phyloP scores from a whole-genome alignment of 371 early-diverging fungal species.

The Mucor mucedo region DNA sequence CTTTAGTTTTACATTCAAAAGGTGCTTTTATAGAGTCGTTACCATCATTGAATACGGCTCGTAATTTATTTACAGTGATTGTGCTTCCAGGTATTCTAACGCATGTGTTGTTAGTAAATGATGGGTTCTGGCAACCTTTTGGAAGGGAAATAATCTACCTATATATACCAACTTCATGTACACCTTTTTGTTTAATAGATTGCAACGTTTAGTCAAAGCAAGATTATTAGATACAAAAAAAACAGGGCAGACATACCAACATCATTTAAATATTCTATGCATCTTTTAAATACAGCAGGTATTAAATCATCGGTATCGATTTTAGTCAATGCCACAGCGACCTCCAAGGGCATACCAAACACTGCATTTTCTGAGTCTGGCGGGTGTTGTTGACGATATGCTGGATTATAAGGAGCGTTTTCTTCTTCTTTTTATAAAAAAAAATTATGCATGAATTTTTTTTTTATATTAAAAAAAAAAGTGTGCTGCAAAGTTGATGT shows the following conservation, averaged over 20 bases:
- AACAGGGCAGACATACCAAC: conserved; percentile 16
- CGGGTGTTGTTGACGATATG: conserved; percentile 6
- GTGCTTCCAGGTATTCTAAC: conserved; percentile 60
- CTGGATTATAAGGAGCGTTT: conserved; percentile 1
- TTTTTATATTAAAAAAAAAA: neutral
- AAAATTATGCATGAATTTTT: neutral
- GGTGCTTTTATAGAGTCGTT: conserved; percentile 5
- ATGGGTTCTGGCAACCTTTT: neutral
- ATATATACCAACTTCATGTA: conserved; percentile 66
- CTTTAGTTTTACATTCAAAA: neutral
- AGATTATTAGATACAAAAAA: neutral
- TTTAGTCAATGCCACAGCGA: conserved; percentile 56
- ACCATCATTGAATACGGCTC: conserved; percentile 59
- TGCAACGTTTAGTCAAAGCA: too few relatives aligned
- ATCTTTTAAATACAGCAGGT: conserved; percentile 76
- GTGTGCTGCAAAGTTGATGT: too few relatives aligned
- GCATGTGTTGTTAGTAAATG: neutral
- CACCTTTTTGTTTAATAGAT: conserved; percentile 32
- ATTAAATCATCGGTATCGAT: conserved; percentile 61
- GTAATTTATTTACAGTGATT: conserved; percentile 57
- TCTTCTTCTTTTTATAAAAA: neutral
- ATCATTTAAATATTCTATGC: conserved; percentile 73
- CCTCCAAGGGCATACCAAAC: conserved; percentile 62
- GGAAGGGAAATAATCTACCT: conserved; percentile 32
- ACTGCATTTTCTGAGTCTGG: conserved; percentile 36